Evolutionary conservation across 148 eudicot species (phyloP).

Genomic region (Spergularia bocconei): DNA sequence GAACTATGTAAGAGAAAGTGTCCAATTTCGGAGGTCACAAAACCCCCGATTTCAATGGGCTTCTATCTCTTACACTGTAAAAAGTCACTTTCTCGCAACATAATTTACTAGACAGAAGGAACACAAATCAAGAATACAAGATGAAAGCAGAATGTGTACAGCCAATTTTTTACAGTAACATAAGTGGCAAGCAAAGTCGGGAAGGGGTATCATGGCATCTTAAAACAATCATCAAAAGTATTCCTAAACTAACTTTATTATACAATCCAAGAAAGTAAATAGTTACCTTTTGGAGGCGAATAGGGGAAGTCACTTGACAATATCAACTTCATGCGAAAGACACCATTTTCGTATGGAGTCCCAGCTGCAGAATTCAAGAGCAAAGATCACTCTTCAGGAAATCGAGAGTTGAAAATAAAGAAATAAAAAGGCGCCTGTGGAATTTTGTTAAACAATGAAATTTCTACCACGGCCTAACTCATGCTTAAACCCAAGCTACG

Average conservation of each 20-base stretch:
- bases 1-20: too few species aligned
- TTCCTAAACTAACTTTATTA: neutral
- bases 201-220: neutral
- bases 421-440: too few species aligned
- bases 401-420: neutral
- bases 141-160: too few species aligned
- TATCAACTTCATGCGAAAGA: constrained; percentile 93
- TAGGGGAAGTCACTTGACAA: constrained; percentile 88
- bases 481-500: neutral
- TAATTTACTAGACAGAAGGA: too few species aligned
- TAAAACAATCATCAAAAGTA: neutral
- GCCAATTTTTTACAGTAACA: too few species aligned
- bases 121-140: too few species aligned
- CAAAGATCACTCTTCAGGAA: constrained; percentile 18
- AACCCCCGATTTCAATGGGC: too few species aligned
- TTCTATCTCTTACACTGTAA: too few species aligned
- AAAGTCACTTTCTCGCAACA: too few species aligned
- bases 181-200: too few species aligned
- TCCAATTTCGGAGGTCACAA: too few species aligned
- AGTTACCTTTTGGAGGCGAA: constrained; percentile 89
- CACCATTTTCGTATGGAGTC: constrained; percentile 91
- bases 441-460: too few species aligned
- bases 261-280: neutral
- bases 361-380: constrained; percentile 67
- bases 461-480: neutral